Percentiles rank a stretch among this genome's conserved stretches.
Conservation (phyloP, 306 rosid species). For the Trifolium pratense region DNA sequence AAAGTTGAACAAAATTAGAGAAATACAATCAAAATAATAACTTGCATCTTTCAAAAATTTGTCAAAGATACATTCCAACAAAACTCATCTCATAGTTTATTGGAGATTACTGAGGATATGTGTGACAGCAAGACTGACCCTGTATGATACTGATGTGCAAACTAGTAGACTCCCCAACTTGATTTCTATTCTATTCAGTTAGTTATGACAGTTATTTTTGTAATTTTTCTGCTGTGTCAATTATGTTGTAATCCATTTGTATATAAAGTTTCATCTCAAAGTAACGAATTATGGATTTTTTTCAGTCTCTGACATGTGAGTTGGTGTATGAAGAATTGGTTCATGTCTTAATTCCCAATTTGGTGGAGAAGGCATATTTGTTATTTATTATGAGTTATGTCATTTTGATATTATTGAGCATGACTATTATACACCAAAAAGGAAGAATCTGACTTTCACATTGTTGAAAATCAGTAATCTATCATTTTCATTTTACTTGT, state of each 20-base stretch:
- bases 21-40: not conserved
- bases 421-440: no score
- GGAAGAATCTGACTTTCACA: no score
- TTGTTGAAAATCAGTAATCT: no score
- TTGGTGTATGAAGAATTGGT: no score
- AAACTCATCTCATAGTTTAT: not conserved
- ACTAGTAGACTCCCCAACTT: not conserved
- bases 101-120: not conserved
- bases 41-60: not conserved
- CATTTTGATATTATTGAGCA: no score
- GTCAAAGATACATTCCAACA: not conserved
- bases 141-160: constrained; percentile 16
- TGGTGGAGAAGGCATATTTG: no score
- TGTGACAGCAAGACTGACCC: not conserved
- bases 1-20: not conserved
- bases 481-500: no score
- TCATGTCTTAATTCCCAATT: no score
- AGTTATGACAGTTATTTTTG: constrained; percentile 9
- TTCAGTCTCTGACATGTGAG: not conserved
- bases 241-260: not conserved
- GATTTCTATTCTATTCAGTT: not conserved
- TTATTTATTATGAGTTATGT: no score
- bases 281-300: not conserved
- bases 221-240: not conserved
- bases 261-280: constrained; percentile 2